Evolutionary conservation across 1,284 basidiomycete species (phyloP), one percentile per base, ranked within the genome.

Genomic region (Naganishia sp.): DNA sequence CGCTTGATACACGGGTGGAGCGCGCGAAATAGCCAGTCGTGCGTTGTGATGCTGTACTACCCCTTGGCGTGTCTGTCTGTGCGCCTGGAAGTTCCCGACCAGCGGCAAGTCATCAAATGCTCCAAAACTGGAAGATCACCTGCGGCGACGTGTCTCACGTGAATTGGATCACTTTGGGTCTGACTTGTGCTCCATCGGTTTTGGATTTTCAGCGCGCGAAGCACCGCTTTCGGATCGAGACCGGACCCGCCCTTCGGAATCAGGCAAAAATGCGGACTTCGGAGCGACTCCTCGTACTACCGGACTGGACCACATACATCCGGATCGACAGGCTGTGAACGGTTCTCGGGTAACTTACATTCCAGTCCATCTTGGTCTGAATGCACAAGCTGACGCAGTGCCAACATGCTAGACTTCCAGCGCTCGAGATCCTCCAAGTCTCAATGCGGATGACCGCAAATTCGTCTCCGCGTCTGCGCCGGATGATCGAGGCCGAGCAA

Each of bases 161-260:
- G 35, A 6, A 21, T 35, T 41, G 23, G n/a, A 51, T 61, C 57
- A 51, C 35, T 61, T 47, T 25, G 46, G 11, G 54, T 61, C 57
- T 61, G 39, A 61, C 57, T 51, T 46, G 39, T 25, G 11, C 50
- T 46, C 50, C 46, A 50, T 47, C 47, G 39, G 23, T 51, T 51
- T 28, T 25, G 35, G 46, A 35, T 61, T 61, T 28, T n/a, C 57
- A 61, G 57, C 57, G 23, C 47, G 57, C 32, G 41, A 51, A 23
- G 25, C 39, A 25, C 47, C 57, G n/a, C 47, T 32, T 61, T n/a
- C 47, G 32, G 57, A 61, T 57, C 21, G 39, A 57, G 28, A 25
- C 17, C 55, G 47, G 25, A 50, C 17, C 2, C 32, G 28, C 57
- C 47, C 35, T 31, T n/a, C 35, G 39, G 47, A 11, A 10, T 25